Percentiles rank a stretch among this genome's conserved stretches.
Evolutionary conservation across 441 rosid genomes (phyloP).

Genomic region (Corymbia citriodora): DNA sequence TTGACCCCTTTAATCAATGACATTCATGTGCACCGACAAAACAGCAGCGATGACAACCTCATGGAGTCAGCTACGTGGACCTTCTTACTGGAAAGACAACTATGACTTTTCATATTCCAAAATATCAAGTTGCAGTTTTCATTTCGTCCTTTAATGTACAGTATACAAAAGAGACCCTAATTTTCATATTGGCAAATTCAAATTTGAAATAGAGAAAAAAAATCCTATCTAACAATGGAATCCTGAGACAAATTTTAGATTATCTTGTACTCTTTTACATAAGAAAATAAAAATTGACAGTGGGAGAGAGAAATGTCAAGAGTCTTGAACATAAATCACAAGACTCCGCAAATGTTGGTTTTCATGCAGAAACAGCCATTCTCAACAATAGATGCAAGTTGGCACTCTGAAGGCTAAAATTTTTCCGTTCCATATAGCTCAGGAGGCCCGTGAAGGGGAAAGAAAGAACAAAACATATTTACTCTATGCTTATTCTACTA

Average conservation of each 20-base stretch:
- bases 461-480: not conserved
- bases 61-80: not conserved
- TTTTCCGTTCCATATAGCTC: not conserved
- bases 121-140: not conserved
- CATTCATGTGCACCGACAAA: not conserved
- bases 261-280: not conserved
- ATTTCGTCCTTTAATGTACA: not conserved
- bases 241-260: not conserved
- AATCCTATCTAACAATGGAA: not conserved
- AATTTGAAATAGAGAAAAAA: not conserved
- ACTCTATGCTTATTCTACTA: not conserved
- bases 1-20: not conserved
- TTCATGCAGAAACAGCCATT: not conserved
- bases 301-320: not conserved
- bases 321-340: not conserved
- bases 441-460: not conserved
- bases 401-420: not conserved
- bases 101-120: not conserved
- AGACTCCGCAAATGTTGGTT: not conserved
- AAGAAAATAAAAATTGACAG: not conserved
- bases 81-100: not conserved
- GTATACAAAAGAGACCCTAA: not conserved
- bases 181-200: not conserved
- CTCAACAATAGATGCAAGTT: not conserved
- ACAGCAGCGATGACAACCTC: not conserved